A percentile compares a stretch with the other conserved stretches of the same genome.
These are phyloP conservation scores for Calonectria pseudoreteaudii DNA, from an alignment of 2,329 filamentous ascomycete species.

Conservation along the genomic window DNA sequence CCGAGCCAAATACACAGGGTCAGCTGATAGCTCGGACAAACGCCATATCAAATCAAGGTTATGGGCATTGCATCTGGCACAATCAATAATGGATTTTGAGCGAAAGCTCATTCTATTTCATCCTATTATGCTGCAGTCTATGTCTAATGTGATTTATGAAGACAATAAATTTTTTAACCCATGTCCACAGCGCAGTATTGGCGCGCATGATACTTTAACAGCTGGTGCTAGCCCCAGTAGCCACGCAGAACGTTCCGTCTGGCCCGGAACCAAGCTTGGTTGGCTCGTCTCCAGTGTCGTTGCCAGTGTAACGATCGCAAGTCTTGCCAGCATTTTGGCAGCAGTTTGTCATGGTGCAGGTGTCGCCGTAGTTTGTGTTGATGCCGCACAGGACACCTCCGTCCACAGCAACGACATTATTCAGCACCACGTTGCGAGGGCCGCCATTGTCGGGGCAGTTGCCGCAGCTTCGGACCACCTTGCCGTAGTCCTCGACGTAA, in stretches of 20 bases:
- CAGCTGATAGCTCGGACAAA: not conserved
- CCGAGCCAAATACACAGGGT: not conserved
- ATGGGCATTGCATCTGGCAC: not conserved
- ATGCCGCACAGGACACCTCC: constrained; percentile 38
- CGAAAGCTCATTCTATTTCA: not conserved
- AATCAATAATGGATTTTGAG: not conserved
- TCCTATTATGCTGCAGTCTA: not conserved
- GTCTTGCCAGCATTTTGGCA: constrained; percentile 37
- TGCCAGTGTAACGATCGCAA: constrained; percentile 35
- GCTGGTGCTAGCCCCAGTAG: constrained; percentile 18
- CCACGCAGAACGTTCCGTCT: constrained; percentile 31
- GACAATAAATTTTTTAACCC: not conserved
- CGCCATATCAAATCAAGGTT: not conserved
- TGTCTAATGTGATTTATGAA: not conserved
- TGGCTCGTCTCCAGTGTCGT: constrained; percentile 33
- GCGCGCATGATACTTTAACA: constrained; percentile 22
- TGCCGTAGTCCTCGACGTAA: constrained; percentile 54
- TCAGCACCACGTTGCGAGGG: constrained; percentile 32
- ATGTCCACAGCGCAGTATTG: not conserved
- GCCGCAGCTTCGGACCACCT: constrained; percentile 62
- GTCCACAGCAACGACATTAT: constrained; percentile 34
- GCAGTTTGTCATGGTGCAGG: constrained; percentile 35
- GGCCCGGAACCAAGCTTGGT: constrained; percentile 34
- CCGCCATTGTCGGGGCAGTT: constrained; percentile 43
- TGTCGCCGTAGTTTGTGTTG: constrained; percentile 43